Conservation (phyloP, 805 yeast species). For the Candida railenensis region DNA sequence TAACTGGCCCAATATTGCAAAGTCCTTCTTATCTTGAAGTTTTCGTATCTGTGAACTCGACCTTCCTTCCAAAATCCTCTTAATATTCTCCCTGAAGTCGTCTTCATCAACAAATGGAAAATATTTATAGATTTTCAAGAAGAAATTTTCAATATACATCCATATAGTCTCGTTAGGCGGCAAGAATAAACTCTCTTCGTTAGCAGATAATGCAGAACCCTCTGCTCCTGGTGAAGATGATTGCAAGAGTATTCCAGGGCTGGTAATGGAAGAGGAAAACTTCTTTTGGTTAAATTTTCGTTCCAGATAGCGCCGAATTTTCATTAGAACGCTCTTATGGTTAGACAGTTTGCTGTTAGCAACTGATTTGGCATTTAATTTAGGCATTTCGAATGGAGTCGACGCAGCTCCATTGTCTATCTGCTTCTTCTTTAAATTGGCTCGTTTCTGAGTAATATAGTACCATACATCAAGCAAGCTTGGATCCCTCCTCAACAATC, state of each 20-base stretch:
- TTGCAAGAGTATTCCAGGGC: neutral
- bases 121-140: slow-evolving; percentile 14
- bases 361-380: neutral
- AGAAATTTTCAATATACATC: slow-evolving; percentile 11
- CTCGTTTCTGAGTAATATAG: slow-evolving; percentile 1
- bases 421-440: neutral
- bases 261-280: neutral
- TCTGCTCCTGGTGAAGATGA: neutral
- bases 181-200: neutral
- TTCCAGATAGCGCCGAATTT: slow-evolving; percentile 3
- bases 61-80: slow-evolving; percentile 3
- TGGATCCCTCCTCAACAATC: neutral
- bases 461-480: slow-evolving; percentile 2
- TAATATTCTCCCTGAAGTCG: slow-evolving; percentile 13
- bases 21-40: slow-evolving; percentile 6
- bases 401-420: neutral
- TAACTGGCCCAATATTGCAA: slow-evolving; percentile 12
- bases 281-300: neutral
- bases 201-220: neutral
- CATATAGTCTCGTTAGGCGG: neutral
- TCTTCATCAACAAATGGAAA: slow-evolving; percentile 15
- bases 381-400: neutral
- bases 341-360: neutral
- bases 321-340: neutral
- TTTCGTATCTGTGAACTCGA: slow-evolving; percentile 1